Evolutionary conservation across 1,139 yeast species (phyloP).

Genomic region (Debaryomyces psychrophilus): DNA sequence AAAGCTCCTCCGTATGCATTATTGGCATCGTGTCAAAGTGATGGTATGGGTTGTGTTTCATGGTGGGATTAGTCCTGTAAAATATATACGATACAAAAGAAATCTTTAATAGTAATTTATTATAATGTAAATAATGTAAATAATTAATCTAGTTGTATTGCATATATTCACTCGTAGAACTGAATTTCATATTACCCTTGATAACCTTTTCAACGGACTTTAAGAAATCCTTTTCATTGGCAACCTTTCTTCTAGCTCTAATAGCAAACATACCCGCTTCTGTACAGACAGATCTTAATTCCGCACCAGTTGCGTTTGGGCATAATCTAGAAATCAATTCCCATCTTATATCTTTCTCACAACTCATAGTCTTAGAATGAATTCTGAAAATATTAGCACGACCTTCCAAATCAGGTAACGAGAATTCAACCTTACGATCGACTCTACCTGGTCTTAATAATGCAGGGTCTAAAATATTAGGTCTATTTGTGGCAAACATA

Average conservation of each 20-base stretch:
- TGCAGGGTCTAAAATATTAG: conserved; percentile 97
- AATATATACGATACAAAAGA: conserved; percentile 3
- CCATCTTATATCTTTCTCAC: conserved; percentile 97
- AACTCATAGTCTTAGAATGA: conserved; percentile 96
- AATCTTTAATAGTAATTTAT: conserved; percentile 9
- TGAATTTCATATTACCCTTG: conserved; percentile 96
- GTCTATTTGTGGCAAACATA: conserved; percentile 98
- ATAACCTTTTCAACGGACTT: conserved; percentile 98
- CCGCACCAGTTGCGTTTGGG: conserved; percentile 99
- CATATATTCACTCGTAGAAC: conserved; percentile 97
- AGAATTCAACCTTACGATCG: conserved; percentile 96
- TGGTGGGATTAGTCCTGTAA: conserved; percentile 78
- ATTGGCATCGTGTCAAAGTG: conserved; percentile 90
- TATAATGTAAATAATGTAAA: conserved; percentile 6
- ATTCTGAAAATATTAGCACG: conserved; percentile 96
- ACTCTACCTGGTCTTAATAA: conserved; percentile 96
- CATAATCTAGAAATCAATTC: conserved; percentile 94
- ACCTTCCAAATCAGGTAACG: conserved; percentile 95
- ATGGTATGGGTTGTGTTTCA: conserved; percentile 92
- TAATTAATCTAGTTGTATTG: conserved; percentile 68
- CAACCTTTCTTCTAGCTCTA: conserved; percentile 96
- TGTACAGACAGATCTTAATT: conserved; percentile 92
- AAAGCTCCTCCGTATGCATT: conserved; percentile 77
- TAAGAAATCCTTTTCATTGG: conserved; percentile 94
- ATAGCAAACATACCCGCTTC: conserved; percentile 99